Evolutionary conservation across 306 rosid genomes (phyloP).

Genomic region (Vigna trinervia): DNA sequence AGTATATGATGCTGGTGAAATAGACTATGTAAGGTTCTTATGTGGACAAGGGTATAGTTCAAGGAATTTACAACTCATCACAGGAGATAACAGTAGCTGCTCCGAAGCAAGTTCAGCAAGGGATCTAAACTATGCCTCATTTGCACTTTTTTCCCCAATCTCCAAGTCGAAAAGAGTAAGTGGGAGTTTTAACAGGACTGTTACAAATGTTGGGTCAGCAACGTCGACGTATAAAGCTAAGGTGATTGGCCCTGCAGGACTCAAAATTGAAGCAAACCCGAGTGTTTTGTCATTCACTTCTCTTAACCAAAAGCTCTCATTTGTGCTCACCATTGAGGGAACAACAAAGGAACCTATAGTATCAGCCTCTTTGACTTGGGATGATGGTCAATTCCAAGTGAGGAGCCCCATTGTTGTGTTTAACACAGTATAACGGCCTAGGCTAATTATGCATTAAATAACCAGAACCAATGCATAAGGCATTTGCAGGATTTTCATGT

Average conservation of each 20-base stretch:
- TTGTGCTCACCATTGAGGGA: constrained; percentile 42
- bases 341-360: not conserved
- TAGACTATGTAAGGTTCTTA: constrained; percentile 45
- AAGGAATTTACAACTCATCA: constrained; percentile 29
- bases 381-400: constrained; percentile 38
- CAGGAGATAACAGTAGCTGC: constrained; percentile 49
- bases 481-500: not conserved
- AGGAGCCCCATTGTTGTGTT: constrained; percentile 44
- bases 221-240: constrained; percentile 45
- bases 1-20: constrained; percentile 49
- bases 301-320: constrained; percentile 45
- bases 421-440: not conserved
- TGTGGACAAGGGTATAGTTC: constrained; percentile 57
- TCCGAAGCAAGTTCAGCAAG: constrained; percentile 18
- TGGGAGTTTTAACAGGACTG: constrained; percentile 49
- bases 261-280: constrained; percentile 49
- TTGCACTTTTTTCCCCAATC: constrained; percentile 40
- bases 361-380: constrained; percentile 41
- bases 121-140: constrained; percentile 58
- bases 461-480: not conserved
- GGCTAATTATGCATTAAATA: constrained; percentile 27
- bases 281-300: constrained; percentile 44
- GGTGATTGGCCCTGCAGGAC: constrained; percentile 42
- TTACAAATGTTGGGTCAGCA: constrained; percentile 58
- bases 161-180: not conserved